These are phyloP conservation scores for Hypericum androsaemum DNA, from an alignment of 345 rosid species.

Conservation along the genomic window DNA sequence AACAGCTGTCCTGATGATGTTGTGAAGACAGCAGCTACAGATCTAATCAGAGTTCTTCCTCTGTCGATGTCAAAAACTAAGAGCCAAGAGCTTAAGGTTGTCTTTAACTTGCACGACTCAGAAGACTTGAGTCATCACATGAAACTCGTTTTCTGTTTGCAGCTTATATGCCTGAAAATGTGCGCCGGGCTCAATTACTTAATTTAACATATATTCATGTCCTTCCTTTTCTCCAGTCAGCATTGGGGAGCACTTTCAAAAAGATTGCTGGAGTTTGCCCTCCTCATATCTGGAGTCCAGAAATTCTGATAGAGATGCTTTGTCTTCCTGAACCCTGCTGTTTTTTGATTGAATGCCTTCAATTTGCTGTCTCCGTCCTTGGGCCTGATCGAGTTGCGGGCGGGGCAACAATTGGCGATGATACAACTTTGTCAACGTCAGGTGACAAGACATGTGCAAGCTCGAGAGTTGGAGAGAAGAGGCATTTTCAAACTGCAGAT, in stretches of 20 bases:
- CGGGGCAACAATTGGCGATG: slow-evolving; percentile 19
- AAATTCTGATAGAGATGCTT: slow-evolving; percentile 48
- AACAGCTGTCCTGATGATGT: slow-evolving; percentile 60
- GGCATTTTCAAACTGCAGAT: slow-evolving; percentile 36
- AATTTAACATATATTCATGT: neutral
- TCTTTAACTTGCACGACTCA: slow-evolving; percentile 4
- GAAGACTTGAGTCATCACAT: slow-evolving; percentile 9
- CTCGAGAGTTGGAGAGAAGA: slow-evolving; percentile 49
- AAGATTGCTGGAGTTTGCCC: slow-evolving; percentile 72
- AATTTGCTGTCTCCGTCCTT: slow-evolving; percentile 46
- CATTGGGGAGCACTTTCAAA: slow-evolving; percentile 59
- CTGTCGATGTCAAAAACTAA: slow-evolving; percentile 57
- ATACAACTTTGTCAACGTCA: slow-evolving; percentile 18
- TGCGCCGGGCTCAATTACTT: neutral
- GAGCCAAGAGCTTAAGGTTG: slow-evolving; percentile 81
- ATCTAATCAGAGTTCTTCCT: slow-evolving; percentile 44
- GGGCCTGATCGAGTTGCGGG: slow-evolving; percentile 43
- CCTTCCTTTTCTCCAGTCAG: slow-evolving; percentile 38
- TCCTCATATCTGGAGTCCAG: slow-evolving; percentile 71
- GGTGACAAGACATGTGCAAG: slow-evolving; percentile 27
- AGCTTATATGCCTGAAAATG: neutral
- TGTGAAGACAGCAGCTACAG: slow-evolving; percentile 61
- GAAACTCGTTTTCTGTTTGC: neutral
- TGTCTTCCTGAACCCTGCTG: slow-evolving; percentile 58
- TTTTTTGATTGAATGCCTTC: slow-evolving; percentile 62